phyloP scores from a whole-genome alignment of 192 early-diverging fungal genomes.

The Spinellus fusiger region DNA sequence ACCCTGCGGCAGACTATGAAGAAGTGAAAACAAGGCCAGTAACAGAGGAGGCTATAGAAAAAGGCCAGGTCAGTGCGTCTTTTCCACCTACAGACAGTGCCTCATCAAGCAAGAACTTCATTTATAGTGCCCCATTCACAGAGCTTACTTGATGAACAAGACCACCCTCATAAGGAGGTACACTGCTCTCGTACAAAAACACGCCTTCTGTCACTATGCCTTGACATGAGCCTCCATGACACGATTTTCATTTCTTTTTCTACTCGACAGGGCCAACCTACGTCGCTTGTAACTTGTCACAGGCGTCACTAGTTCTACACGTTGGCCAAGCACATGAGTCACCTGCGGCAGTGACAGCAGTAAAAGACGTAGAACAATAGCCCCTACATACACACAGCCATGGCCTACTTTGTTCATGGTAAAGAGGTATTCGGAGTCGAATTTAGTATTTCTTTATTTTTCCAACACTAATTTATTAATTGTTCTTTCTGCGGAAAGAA shows the following conservation, averaged over 20 bases:
- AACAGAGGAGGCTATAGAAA: constrained; percentile 60
- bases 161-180: constrained; percentile 85
- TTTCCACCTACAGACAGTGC: no score
- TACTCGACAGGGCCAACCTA: constrained; percentile 27
- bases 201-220: constrained; percentile 78
- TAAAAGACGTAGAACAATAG: constrained; percentile 36
- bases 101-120: not conserved
- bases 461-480: constrained; percentile 20
- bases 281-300: constrained; percentile 82
- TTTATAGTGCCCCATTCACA: not conserved
- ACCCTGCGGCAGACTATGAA: constrained; percentile 47
- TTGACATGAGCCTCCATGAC: not conserved
- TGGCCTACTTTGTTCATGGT: not conserved
- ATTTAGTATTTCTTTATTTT: constrained; percentile 1
- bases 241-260: not conserved
- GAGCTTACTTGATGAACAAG: constrained; percentile 77
- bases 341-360: constrained; percentile 45
- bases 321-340: constrained; percentile 37
- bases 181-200: constrained; percentile 62
- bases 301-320: constrained; percentile 81
- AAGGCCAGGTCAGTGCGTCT: constrained; percentile 3
- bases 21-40: constrained; percentile 62
- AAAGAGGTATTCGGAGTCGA: not conserved
- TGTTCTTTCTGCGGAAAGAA: constrained; percentile 38
- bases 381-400: constrained; percentile 1